These are phyloP conservation scores for Mucor plumbeus DNA, from an alignment of 371 early-diverging fungal genomes.

Conservation along the genomic window DNA sequence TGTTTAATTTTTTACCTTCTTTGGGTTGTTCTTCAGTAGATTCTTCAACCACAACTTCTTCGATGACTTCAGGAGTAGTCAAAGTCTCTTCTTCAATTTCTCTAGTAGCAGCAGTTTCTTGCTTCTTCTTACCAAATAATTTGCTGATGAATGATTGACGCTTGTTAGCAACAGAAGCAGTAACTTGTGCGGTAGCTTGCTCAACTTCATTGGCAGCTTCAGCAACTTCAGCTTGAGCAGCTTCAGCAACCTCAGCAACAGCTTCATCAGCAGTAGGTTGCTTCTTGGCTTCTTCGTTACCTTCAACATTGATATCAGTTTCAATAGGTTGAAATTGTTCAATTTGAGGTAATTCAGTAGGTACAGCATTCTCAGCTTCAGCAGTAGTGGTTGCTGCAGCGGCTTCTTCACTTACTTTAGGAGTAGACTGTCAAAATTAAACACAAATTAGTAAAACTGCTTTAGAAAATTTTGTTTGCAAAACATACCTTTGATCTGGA, in stretches of 20 bases:
- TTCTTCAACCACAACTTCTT: neutral
- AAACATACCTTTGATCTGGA: constrained; percentile 30
- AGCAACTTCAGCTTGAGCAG: constrained; percentile 15
- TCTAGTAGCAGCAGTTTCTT: constrained; percentile 16
- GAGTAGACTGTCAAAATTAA: constrained; percentile 18
- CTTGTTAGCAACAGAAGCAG: constrained; percentile 22
- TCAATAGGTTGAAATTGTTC: constrained; percentile 34
- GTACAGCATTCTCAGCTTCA: constrained; percentile 10
- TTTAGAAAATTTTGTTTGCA: neutral
- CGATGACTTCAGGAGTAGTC: neutral
- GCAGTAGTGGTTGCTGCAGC: constrained; percentile 8
- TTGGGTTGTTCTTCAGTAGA: constrained; percentile 9
- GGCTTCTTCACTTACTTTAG: constrained; percentile 15
- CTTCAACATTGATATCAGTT: constrained; percentile 20
- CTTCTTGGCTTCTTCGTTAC: constrained; percentile 7
- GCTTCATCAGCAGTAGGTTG: constrained; percentile 13
- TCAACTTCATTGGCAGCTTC: constrained; percentile 17
- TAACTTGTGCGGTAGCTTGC: constrained; percentile 12
- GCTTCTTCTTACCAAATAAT: constrained; percentile 68
- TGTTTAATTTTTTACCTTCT: constrained; percentile 17
- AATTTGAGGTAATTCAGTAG: constrained; percentile 32
- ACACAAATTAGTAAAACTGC: neutral
- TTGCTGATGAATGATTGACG: constrained; percentile 63
- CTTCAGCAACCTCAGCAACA: constrained; percentile 10
- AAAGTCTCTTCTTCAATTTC: constrained; percentile 16